Percentiles rank a stretch among this genome's conserved stretches.
phyloP scores from a whole-genome alignment of 2,329 filamentous ascomycete genomes.

The Calonectria henricotiae region DNA sequence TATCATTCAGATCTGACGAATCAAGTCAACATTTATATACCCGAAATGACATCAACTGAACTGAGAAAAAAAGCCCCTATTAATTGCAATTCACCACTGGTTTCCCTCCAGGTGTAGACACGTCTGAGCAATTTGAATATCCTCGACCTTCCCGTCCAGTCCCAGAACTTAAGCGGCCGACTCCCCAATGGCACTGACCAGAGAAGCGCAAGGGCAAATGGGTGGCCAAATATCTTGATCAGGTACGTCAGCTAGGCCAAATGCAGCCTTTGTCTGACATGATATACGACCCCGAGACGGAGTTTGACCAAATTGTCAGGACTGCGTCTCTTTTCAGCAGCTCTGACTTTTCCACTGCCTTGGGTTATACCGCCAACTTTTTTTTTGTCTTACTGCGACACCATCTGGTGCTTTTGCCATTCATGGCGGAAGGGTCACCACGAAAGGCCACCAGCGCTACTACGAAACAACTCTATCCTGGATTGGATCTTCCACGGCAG shows the following conservation, averaged over 20 bases:
- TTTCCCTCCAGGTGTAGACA: background rate
- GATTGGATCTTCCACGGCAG: background rate
- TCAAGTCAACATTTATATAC: background rate
- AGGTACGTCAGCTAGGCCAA: background rate
- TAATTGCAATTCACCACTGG: constrained; percentile 1
- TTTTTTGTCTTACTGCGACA: constrained; percentile 9
- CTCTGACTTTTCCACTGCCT: constrained; percentile 5
- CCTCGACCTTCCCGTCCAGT: background rate
- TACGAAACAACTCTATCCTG: background rate
- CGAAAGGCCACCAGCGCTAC: constrained; percentile 9
- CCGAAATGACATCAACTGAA: background rate
- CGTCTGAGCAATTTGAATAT: background rate
- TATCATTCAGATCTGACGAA: too few species aligned
- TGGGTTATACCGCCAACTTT: constrained; percentile 19
- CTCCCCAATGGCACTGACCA: constrained; percentile 1
- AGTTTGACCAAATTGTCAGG: constrained; percentile 8
- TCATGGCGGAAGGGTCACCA: constrained; percentile 6
- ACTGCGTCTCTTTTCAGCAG: background rate
- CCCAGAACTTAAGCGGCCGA: background rate
- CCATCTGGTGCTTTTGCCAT: constrained; percentile 7
- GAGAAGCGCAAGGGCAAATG: background rate
- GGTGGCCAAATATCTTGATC: constrained; percentile 15
- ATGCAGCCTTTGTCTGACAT: background rate
- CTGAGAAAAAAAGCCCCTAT: constrained; percentile 8
- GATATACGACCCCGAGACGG: constrained; percentile 2